Evolutionary conservation across 768 basidiomycete species (phyloP), one percentile per base, ranked within the genome.

Genomic region (Zangia roseola): DNA sequence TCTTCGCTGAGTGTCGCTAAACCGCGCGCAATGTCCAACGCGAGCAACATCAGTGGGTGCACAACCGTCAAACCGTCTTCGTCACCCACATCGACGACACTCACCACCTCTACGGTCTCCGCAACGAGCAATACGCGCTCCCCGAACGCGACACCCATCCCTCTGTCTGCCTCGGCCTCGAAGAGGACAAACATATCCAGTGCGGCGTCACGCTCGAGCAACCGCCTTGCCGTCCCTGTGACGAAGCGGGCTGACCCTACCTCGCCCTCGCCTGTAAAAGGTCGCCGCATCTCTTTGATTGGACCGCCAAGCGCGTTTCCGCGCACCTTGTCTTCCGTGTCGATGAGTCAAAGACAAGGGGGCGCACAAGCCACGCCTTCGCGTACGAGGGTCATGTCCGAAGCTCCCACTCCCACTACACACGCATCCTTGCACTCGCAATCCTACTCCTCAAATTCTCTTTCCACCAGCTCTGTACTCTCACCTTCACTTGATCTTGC

Each of bases 11-110:
- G 70, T 44, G 58, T 69, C 45, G 68, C 71, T 9, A 84, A 84
- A 65, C 75, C 82, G 20, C 73, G 81, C 19, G 70, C 79, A 13
- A 69, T 73, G 50, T 84, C 81, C 16, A 78, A 70, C 54, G 78
- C 77, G 36, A 77, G 76, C 47, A 63, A 69, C 45, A 55, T 66
- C 45, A 81, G 79, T 54, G 77, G 74, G 6, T 74, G 70, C 58
- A 77, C 77, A 5, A 83, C 80, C 10, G 69, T 82, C 43, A 76
- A 72, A 26, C 65, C 70, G 5, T 61, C 55, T 4, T 42, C 52
- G 9, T 65, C 68, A 1, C 59, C 62, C 8, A 46, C 57, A 7
- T 63, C 65, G 16, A 60, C 59, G 10, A 61, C 67, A 3, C 45
- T 52, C 42, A 58, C 59, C 24, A 70, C 62, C 16, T 59, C 59